Conservation (phyloP, 768 basidiomycete genomes). For the Kwoniella europaea region DNA sequence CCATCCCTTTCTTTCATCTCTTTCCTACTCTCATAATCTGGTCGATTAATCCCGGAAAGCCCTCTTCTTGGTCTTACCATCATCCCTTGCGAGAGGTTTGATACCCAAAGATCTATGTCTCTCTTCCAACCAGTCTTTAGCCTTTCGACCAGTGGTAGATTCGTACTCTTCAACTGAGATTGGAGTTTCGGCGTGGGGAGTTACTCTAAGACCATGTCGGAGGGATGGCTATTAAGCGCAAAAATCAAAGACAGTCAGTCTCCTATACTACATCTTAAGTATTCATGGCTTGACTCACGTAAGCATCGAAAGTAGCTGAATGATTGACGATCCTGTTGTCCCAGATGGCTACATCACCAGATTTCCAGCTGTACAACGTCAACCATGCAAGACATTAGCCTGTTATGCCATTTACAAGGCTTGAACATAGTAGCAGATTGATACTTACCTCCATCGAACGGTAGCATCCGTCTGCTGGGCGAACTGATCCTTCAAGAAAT, state of each 20-base stretch:
- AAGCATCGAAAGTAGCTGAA: constrained; percentile 81
- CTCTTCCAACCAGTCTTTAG: constrained; percentile 75
- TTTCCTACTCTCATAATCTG: background rate
- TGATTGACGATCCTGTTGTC: constrained; percentile 80
- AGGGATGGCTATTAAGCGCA: constrained; percentile 55
- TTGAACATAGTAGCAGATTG: background rate
- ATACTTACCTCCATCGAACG: constrained; percentile 39
- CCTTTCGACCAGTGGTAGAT: constrained; percentile 67
- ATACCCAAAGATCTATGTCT: constrained; percentile 72
- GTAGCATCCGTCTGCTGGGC: constrained; percentile 57
- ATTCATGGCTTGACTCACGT: constrained; percentile 31
- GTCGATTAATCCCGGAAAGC: constrained; percentile 53
- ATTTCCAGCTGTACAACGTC: constrained; percentile 65
- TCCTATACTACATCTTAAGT: background rate
- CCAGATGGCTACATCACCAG: constrained; percentile 81
- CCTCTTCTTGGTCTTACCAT: constrained; percentile 47
- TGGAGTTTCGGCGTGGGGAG: constrained; percentile 79
- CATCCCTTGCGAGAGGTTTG: constrained; percentile 40
- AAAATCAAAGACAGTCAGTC: background rate
- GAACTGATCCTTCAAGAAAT: constrained; percentile 74
- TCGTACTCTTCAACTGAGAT: constrained; percentile 74
- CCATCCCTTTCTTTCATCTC: too few relatives aligned
- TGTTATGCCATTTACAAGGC: background rate
- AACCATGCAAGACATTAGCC: background rate
- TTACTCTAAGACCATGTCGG: constrained; percentile 78